Percentiles rank a stretch among this genome's conserved stretches.
Evolutionary conservation across 768 basidiomycete genomes (phyloP).

Genomic region (Hypholoma sublateritium): DNA sequence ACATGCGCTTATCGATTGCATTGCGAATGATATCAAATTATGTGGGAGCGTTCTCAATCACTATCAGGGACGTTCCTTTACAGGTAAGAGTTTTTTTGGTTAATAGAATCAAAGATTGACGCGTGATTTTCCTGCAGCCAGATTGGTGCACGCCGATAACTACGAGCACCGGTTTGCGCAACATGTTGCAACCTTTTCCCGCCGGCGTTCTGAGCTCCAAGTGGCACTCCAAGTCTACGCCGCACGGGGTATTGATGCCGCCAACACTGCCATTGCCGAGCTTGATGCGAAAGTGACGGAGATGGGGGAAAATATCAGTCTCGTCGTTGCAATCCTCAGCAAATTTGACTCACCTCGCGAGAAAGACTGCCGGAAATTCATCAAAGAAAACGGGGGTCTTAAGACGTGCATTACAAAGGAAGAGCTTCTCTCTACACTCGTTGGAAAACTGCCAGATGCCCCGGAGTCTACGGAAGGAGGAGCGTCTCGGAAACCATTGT

Average conservation of each 20-base stretch:
- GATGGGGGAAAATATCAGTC: slow-evolving; percentile 24
- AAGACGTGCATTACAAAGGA: slow-evolving; percentile 30
- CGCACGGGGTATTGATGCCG: slow-evolving; percentile 27
- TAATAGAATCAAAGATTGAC: neutral
- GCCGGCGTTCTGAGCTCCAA: slow-evolving; percentile 30
- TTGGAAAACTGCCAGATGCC: slow-evolving; percentile 19
- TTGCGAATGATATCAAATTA: slow-evolving; percentile 36
- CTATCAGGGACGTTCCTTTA: slow-evolving; percentile 33
- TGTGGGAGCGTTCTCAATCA: slow-evolving; percentile 40
- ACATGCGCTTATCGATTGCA: slow-evolving; percentile 19
- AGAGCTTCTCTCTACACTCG: slow-evolving; percentile 24
- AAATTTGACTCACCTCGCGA: slow-evolving; percentile 34
- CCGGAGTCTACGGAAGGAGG: neutral
- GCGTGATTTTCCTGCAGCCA: slow-evolving; percentile 15
- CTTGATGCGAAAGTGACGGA: slow-evolving; percentile 15
- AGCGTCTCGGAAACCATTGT: neutral
- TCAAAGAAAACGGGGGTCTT: slow-evolving; percentile 33
- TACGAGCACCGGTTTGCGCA: slow-evolving; percentile 35
- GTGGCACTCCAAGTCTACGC: slow-evolving; percentile 32
- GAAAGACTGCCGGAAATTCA: slow-evolving; percentile 27
- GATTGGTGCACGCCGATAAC: slow-evolving; percentile 25
- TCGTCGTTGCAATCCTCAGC: slow-evolving; percentile 25
- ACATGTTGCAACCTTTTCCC: slow-evolving; percentile 27
- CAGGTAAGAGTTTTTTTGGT: slow-evolving; percentile 19
- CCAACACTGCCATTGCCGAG: slow-evolving; percentile 25